A percentile compares a stretch with the other conserved stretches of the same genome.
phyloP scores from a whole-genome alignment of 768 basidiomycete species.

The Tubosaeta sp. region DNA sequence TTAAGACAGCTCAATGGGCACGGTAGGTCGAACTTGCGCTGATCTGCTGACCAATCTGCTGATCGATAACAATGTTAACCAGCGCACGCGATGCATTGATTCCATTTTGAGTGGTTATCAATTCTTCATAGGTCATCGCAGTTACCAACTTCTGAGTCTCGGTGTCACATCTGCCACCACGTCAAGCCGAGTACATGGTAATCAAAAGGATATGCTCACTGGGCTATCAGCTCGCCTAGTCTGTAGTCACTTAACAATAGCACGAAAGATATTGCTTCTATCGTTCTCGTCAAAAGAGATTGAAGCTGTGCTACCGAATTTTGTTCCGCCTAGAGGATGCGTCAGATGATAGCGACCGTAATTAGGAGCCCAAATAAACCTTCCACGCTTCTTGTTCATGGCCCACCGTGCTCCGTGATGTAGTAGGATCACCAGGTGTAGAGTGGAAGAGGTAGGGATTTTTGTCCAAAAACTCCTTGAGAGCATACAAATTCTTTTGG shows the following conservation, averaged over 20 bases:
- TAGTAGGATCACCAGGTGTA: slow-evolving; percentile 63
- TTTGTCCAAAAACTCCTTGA: slow-evolving; percentile 73
- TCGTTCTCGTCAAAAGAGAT: slow-evolving; percentile 72
- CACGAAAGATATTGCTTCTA: slow-evolving; percentile 93
- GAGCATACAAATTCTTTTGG: slow-evolving; percentile 73
- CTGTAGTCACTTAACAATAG: slow-evolving; percentile 90
- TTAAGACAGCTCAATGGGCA: slow-evolving; percentile 2
- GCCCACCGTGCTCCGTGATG: slow-evolving; percentile 49
- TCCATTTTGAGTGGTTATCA: slow-evolving; percentile 82
- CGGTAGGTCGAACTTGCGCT: slow-evolving; percentile 52
- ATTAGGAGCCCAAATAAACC: slow-evolving; percentile 37
- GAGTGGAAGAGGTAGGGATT: slow-evolving; percentile 86
- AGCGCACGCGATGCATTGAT: slow-evolving; percentile 84
- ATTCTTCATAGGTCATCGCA: slow-evolving; percentile 76
- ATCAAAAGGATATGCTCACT: slow-evolving; percentile 45
- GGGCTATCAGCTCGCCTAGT: slow-evolving; percentile 76
- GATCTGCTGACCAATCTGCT: slow-evolving; percentile 95
- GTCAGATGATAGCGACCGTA: slow-evolving; percentile 7
- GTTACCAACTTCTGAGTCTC: slow-evolving; percentile 67
- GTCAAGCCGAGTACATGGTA: slow-evolving; percentile 5
- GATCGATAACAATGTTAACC: slow-evolving; percentile 95
- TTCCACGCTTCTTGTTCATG: slow-evolving; percentile 88
- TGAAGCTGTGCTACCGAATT: slow-evolving; percentile 75
- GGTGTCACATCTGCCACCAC: slow-evolving; percentile 56
- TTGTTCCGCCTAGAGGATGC: slow-evolving; percentile 62